Evolutionary conservation across 495 filamentous ascomycete species (phyloP), one percentile per base, ranked within the genome.

Genomic region (Aspergillus saccharolyticus): DNA sequence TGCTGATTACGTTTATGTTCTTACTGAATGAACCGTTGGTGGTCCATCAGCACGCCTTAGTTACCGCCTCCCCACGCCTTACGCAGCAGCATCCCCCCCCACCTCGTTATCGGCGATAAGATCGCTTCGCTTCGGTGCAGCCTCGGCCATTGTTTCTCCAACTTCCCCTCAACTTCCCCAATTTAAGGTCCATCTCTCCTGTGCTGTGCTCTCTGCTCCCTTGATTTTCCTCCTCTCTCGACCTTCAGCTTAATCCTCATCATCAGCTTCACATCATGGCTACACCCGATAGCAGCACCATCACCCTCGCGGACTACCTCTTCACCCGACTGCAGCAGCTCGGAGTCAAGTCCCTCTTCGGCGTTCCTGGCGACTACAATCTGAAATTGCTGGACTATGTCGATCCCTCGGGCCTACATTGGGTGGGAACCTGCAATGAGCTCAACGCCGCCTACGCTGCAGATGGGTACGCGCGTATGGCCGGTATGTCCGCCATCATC

Each of bases 391-490:
- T 90, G 15, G 89, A 91, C 70, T 85, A 83, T 64, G 63, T 91
- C 42, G 76, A 78, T 21, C 81, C 82, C 39, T 68, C 74, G 44
- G 85, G 82, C 4, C 69, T 93, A 9, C 76, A 82, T 62, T 92
- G 89, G 89, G 83, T 90, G 18, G 89, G 89, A 53, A 91, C 85
- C 68, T 84, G 82, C 60, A 91, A 92, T 63, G 89, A 91, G 66
- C 80, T 93, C 51, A 92, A 93, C 67, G 87, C 87, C n/a, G 87
- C 85, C 17, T 92, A 92, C 60, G 88, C 89, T 12, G 85, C 89
- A 12, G 89, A 94, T 72, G 89, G 87, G 10, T 92, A 92, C 66
- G 87, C 88, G 25, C 77, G 89, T 25, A 76, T 89, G 52, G 88
- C 87, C 58, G 88, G 88, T 16, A 79, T 91, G 16, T 77, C 79